Percentiles rank a stretch among this genome's conserved stretches.
These are phyloP conservation scores for Phytophthora idaei DNA, from an alignment of 352 stramenopile species.

Conservation along the genomic window DNA sequence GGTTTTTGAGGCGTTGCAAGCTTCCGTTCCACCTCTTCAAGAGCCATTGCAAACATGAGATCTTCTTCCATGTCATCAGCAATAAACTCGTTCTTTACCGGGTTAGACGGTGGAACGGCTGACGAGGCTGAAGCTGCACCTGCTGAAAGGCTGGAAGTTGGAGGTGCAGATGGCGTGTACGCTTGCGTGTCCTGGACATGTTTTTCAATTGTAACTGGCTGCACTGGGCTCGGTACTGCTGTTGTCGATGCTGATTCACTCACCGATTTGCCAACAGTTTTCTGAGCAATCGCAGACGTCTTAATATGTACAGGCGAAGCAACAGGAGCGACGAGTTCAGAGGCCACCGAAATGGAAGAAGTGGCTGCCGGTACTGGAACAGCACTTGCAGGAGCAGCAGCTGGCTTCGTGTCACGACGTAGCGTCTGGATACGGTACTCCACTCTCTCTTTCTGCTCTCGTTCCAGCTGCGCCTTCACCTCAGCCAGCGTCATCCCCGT, in stretches of 20 bases:
- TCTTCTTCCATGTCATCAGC: constrained; percentile 70
- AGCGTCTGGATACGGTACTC: constrained; percentile 57
- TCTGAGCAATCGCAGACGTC: background rate
- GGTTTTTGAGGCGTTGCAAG: constrained; percentile 40
- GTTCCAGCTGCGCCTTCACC: constrained; percentile 48
- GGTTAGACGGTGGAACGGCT: background rate
- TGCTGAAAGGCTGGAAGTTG: background rate
- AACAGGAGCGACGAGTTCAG: background rate
- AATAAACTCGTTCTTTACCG: constrained; percentile 57
- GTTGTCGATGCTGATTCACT: background rate
- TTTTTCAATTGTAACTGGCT: background rate
- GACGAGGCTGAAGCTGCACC: background rate
- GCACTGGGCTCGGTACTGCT: background rate
- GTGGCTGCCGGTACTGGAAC: too few relatives aligned
- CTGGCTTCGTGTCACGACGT: constrained; percentile 11
- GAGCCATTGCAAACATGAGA: constrained; percentile 61
- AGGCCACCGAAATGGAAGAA: background rate
- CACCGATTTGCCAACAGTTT: background rate
- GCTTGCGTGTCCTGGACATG: background rate
- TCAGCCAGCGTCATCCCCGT: constrained; percentile 43
- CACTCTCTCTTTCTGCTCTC: constrained; percentile 59
- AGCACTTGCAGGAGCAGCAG: constrained; percentile 2
- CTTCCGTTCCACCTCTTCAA: constrained; percentile 69
- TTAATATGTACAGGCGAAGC: background rate
- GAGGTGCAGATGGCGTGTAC: background rate